phyloP scores from a whole-genome alignment of 1,284 basidiomycete species.

The Rugosomyces carneus region DNA sequence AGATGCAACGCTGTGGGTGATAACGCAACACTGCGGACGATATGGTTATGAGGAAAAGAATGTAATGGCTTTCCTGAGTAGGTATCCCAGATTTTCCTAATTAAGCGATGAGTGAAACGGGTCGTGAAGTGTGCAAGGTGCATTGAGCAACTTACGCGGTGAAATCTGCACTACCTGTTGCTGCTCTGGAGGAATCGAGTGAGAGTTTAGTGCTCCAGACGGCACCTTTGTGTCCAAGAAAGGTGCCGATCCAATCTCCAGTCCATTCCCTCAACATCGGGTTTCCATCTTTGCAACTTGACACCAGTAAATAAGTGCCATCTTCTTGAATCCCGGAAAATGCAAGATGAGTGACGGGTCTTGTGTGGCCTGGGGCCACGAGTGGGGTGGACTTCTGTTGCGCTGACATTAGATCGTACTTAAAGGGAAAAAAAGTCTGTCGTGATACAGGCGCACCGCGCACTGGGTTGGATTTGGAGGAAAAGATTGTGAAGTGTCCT shows the following conservation, averaged over 20 bases:
- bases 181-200: slow-evolving; percentile 80
- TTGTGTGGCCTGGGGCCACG: slow-evolving; percentile 75
- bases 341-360: slow-evolving; percentile 91
- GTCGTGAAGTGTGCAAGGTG: slow-evolving; percentile 1
- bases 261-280: slow-evolving; percentile 96
- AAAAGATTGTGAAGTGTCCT: slow-evolving; percentile 22
- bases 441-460: slow-evolving; percentile 56
- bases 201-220: slow-evolving; percentile 97
- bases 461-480: slow-evolving; percentile 35
- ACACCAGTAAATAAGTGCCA: slow-evolving; percentile 82
- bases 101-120: slow-evolving; percentile 10
- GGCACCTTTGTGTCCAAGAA: slow-evolving; percentile 97
- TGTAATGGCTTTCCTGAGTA: slow-evolving; percentile 82
- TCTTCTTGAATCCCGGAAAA: slow-evolving; percentile 85
- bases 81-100: slow-evolving; percentile 96
- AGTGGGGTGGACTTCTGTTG: slow-evolving; percentile 65
- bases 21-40: slow-evolving; percentile 92
- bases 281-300: slow-evolving; percentile 95
- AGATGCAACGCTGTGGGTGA: slow-evolving; percentile 63
- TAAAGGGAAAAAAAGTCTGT: slow-evolving; percentile 24
- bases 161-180: slow-evolving; percentile 95
- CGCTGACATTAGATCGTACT: slow-evolving; percentile 44
- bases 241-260: slow-evolving; percentile 98
- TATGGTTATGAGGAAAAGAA: slow-evolving; percentile 96
- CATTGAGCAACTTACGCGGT: slow-evolving; percentile 70